Conservation (phyloP, 1,284 basidiomycete species). For the Marasmius tenuissimus region DNA sequence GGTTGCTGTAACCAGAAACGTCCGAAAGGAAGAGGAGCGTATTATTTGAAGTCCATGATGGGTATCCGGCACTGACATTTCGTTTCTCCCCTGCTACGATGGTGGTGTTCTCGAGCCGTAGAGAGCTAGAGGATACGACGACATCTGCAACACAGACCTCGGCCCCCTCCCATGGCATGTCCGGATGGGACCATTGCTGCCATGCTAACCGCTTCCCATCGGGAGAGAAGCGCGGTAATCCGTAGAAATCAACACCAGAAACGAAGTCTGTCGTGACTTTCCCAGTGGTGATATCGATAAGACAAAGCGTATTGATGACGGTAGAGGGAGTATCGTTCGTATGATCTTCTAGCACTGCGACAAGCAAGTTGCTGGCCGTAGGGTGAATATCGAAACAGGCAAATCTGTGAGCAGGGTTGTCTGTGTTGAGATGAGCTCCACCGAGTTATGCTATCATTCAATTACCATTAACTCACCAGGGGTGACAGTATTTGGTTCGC, state of each 20-base stretch:
- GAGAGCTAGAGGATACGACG: slow-evolving; percentile 23
- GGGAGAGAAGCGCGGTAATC: slow-evolving; percentile 61
- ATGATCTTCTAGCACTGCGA: slow-evolving; percentile 69
- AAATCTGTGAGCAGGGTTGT: slow-evolving; percentile 54
- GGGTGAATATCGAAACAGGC: slow-evolving; percentile 55
- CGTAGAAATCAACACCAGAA: slow-evolving; percentile 70
- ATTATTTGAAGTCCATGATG: slow-evolving; percentile 58
- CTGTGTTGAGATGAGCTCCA: slow-evolving; percentile 23
- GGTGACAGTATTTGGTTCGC: slow-evolving; percentile 53
- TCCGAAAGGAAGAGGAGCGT: slow-evolving; percentile 71
- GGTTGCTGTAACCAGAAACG: slow-evolving; percentile 69
- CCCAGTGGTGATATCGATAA: slow-evolving; percentile 49
- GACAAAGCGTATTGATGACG: slow-evolving; percentile 57
- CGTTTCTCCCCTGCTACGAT: slow-evolving; percentile 49
- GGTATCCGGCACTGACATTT: slow-evolving; percentile 51
- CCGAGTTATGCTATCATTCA: too few species aligned
- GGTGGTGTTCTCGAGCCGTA: slow-evolving; percentile 32
- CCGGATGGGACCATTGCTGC: slow-evolving; percentile 75
- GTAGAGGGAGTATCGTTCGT: slow-evolving; percentile 54
- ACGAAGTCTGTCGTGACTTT: slow-evolving; percentile 39
- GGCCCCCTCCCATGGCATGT: slow-evolving; percentile 82
- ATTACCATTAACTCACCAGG: slow-evolving; percentile 46
- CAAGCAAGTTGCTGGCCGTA: slow-evolving; percentile 42
- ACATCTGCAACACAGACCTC: slow-evolving; percentile 56
- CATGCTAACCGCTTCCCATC: slow-evolving; percentile 67